phyloP scores from a whole-genome alignment of 1,284 basidiomycete species.

The Cystobasidiaceae sp. region DNA sequence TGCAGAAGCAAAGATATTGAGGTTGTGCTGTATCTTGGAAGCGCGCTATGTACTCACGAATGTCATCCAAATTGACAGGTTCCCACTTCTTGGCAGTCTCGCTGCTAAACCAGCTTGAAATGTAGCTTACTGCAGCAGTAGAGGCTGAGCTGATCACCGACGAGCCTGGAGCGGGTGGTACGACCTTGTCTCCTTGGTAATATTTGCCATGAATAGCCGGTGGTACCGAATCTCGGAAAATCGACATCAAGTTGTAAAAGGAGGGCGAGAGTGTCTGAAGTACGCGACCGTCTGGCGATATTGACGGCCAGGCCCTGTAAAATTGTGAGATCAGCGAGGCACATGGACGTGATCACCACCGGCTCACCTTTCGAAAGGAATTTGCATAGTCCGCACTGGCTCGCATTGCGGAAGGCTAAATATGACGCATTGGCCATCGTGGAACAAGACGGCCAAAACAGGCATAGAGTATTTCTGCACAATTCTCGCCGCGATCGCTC shows the following conservation, averaged over 20 bases:
- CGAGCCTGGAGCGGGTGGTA: conserved; percentile 6
- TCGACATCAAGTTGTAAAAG: conserved; percentile 9
- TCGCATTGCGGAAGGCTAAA: conserved; percentile 22
- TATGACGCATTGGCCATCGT: conserved; percentile 17
- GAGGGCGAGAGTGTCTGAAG: conserved; percentile 22
- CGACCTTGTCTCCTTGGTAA: not conserved
- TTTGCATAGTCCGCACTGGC: conserved; percentile 6
- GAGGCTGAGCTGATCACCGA: conserved; percentile 5
- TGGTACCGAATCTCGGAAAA: conserved; percentile 15
- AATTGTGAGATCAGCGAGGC: too few relatives aligned
- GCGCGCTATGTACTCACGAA: not conserved
- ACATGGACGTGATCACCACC: too few relatives aligned
- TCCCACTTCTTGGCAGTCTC: conserved; percentile 5
- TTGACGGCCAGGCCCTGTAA: not conserved
- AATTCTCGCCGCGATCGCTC: conserved; percentile 4
- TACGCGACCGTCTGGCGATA: conserved; percentile 19
- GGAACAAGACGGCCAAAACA: conserved; percentile 3
- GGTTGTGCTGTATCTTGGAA: not conserved
- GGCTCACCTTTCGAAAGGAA: conserved; percentile 17
- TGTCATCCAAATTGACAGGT: conserved; percentile 6
- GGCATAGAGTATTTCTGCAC: conserved; percentile 19
- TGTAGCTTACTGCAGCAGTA: conserved; percentile 12
- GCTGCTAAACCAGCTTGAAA: conserved; percentile 23
- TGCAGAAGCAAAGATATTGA: not conserved
- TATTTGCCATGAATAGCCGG: not conserved